Conservation (phyloP, 371 early-diverging fungal genomes). For the Mucor indicus region DNA sequence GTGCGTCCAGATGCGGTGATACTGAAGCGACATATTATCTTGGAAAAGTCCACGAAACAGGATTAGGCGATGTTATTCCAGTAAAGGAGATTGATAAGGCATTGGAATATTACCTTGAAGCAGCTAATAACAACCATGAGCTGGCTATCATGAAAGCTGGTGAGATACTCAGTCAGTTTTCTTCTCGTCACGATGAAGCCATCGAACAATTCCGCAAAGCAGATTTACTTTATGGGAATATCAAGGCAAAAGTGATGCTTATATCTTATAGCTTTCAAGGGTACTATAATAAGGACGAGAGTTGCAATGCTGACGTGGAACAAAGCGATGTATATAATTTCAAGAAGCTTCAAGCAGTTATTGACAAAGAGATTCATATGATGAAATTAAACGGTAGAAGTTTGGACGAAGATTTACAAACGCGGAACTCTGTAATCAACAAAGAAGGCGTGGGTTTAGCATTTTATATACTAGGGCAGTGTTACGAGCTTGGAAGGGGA, state of each 20-base stretch:
- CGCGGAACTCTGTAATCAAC: neutral
- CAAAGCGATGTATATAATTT: neutral
- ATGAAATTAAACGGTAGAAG: neutral
- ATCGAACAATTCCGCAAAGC: constrained; percentile 15
- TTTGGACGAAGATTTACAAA: neutral
- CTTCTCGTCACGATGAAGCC: constrained; percentile 7
- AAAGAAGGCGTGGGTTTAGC: constrained; percentile 12
- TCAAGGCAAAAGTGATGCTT: constrained; percentile 12
- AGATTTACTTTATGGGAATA: neutral
- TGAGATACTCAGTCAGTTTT: neutral
- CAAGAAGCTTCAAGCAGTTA: neutral
- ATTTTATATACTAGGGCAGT: constrained; percentile 20
- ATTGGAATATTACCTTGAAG: constrained; percentile 3
- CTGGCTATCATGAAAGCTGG: constrained; percentile 7
- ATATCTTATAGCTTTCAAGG: constrained; percentile 13
- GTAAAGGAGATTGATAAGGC: constrained; percentile 7
- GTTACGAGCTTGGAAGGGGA: constrained; percentile 19
- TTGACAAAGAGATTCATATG: neutral
- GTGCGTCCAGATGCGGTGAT: constrained; percentile 5
- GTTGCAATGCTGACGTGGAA: neutral
- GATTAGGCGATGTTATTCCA: constrained; percentile 1
- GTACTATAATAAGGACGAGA: neutral
- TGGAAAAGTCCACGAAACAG: constrained; percentile 6
- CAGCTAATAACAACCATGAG: constrained; percentile 2
- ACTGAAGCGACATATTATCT: constrained; percentile 9